A percentile compares a stretch with the other conserved stretches of the same genome.
Evolutionary conservation across 2,329 filamentous ascomycete species (phyloP).

Genomic region (Thelonectria blattea): DNA sequence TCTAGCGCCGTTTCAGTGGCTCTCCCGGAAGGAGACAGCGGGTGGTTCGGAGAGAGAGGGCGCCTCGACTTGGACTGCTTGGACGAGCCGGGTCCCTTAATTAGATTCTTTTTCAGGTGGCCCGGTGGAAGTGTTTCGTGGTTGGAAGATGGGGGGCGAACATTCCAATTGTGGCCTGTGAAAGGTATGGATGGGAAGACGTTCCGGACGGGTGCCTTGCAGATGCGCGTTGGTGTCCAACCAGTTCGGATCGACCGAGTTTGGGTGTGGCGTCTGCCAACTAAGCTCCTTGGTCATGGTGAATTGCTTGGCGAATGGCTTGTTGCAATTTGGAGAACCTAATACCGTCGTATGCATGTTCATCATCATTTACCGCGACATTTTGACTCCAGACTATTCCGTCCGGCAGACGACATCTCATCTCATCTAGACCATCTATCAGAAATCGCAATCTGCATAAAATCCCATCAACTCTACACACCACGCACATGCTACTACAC

Average conservation of each 20-base stretch:
- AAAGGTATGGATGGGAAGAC: background rate
- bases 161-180: background rate
- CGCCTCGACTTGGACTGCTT: background rate
- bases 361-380: background rate
- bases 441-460: background rate
- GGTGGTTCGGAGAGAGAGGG: slow-evolving; percentile 25
- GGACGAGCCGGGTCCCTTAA: background rate
- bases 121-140: background rate
- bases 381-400: too few species aligned
- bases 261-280: background rate
- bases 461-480: background rate
- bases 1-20: slow-evolving; percentile 35
- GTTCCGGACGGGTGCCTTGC: slow-evolving; percentile 7
- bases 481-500: background rate
- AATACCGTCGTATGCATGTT: background rate
- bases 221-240: background rate
- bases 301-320: background rate
- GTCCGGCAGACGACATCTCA: background rate
- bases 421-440: background rate
- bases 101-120: slow-evolving; percentile 9
- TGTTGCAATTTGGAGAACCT: too few species aligned
- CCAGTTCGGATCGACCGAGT: background rate
- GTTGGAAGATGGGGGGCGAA: background rate
- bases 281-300: too few species aligned
- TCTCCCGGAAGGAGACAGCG: slow-evolving; percentile 20